Evolutionary conservation across 1,284 basidiomycete genomes (phyloP).

Genomic region (Ustilago loliicola): DNA sequence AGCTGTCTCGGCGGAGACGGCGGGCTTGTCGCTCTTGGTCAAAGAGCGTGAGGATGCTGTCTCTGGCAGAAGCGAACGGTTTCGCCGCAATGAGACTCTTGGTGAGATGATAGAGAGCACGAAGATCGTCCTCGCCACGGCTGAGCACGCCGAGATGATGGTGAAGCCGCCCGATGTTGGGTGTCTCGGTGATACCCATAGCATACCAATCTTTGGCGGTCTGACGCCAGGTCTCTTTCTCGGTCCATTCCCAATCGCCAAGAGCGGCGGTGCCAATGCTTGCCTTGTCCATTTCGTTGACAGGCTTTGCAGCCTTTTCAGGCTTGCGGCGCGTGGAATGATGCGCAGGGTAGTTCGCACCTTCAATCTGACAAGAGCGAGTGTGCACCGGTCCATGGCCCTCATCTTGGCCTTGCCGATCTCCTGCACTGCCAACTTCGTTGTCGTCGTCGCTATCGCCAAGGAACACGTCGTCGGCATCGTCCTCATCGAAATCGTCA

Average conservation of each 20-base stretch:
- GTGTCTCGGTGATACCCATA: conserved; percentile 85
- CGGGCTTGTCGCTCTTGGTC: conserved; percentile 77
- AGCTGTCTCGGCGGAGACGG: conserved; percentile 77
- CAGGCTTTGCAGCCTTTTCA: conserved; percentile 1
- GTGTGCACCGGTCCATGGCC: neutral
- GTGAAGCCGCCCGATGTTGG: conserved; percentile 90
- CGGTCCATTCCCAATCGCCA: conserved; percentile 86
- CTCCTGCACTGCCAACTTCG: neutral
- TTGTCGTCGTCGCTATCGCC: conserved; percentile 6
- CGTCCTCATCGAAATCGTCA: conserved; percentile 29
- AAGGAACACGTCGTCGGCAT: conserved; percentile 19
- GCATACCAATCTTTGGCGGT: conserved; percentile 95
- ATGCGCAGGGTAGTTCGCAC: neutral
- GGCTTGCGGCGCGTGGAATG: neutral
- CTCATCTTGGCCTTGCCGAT: neutral
- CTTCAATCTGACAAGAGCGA: neutral
- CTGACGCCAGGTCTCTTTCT: conserved; percentile 90
- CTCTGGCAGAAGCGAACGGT: conserved; percentile 85
- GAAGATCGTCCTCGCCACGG: conserved; percentile 80
- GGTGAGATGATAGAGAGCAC: conserved; percentile 90
- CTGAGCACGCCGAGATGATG: conserved; percentile 92
- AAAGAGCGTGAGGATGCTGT: conserved; percentile 88
- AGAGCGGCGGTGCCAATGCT: conserved; percentile 90
- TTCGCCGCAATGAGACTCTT: conserved; percentile 80
- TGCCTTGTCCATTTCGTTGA: conserved; percentile 59